phyloP scores from a whole-genome alignment of 192 early-diverging fungal genomes.

The Geranomyces michiganensis region DNA sequence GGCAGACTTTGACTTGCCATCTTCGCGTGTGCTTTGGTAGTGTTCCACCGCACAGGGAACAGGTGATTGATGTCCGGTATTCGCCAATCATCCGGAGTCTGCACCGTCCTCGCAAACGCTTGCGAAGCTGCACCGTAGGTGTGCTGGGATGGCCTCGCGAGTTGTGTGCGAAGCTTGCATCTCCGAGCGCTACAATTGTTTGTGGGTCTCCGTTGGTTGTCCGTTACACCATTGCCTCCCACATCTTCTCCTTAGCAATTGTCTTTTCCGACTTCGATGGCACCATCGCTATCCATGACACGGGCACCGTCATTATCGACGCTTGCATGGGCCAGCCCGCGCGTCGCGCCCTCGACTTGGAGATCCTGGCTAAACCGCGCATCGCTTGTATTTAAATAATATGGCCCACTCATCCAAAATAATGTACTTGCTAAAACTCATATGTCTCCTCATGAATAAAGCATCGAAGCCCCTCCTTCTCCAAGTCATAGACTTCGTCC shows the following conservation, averaged over 20 bases:
- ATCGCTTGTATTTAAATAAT: too few relatives aligned
- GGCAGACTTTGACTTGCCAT: slow-evolving; percentile 36
- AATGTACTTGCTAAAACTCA: background rate
- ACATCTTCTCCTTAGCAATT: too few relatives aligned
- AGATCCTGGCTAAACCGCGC: slow-evolving; percentile 50
- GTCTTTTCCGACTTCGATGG: slow-evolving; percentile 54
- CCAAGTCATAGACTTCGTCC: background rate
- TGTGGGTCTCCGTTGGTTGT: too few relatives aligned
- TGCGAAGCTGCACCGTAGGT: background rate
- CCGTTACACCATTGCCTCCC: too few relatives aligned
- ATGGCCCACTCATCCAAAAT: too few relatives aligned
- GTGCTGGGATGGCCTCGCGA: slow-evolving; percentile 13
- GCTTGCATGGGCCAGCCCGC: slow-evolving; percentile 37
- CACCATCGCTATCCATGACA: slow-evolving; percentile 43
- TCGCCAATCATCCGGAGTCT: slow-evolving; percentile 16
- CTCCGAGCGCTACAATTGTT: slow-evolving; percentile 19
- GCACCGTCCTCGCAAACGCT: slow-evolving; percentile 5
- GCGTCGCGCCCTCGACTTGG: slow-evolving; percentile 28
- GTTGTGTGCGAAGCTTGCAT: slow-evolving; percentile 19
- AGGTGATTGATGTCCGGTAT: slow-evolving; percentile 21
- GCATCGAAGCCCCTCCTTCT: background rate
- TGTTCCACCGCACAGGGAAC: slow-evolving; percentile 25
- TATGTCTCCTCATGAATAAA: slow-evolving; percentile 3
- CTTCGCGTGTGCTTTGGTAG: slow-evolving; percentile 12
- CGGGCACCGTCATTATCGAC: slow-evolving; percentile 54